Evolutionary conservation across 805 yeast species (phyloP), one percentile per base, ranked within the genome.

Genomic region (Myxozyma sirexii): DNA sequence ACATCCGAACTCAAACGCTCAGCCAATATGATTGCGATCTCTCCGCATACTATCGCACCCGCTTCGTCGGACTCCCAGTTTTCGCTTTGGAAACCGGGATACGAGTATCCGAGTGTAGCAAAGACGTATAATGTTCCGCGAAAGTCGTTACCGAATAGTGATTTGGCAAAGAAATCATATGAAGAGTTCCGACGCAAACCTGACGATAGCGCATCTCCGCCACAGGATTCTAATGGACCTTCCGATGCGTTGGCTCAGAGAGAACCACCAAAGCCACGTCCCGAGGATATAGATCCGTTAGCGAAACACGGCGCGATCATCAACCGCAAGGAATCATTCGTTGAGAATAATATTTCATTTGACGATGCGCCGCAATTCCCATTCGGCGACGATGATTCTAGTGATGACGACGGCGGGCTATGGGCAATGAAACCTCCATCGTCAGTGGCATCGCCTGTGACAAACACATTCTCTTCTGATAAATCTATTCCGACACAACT

Each of bases 301-400:
- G 43, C 2, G 19, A 37, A 26, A 37, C 23, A 35, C 23, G 54
- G 54, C 17, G 48, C 29, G 10, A 17, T 35, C 6, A 42, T 35
- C 4, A 29, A 27, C 7, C 19, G 46, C 1, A 76, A 73, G 4
- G 87, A 82, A 67, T 81, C 83, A 15, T 88, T 88, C 74, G 80
- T 79, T 47, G 96, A 90, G 64, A 88, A 88, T 67, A 81, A 78
- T 1, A 81, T 90, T 33, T 82, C 84, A 1, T 92, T 92, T 75
- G 87, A 82, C n/a, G 85, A 81, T 62, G 92, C 86, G 0, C 94
- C 96, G 0, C 76, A 69, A 3, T 73, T 82, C 44, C 62, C 73
- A 56, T 67, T 75, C 69, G 59, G 29, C 15, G 51, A 45, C 17
- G 21, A 33, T 13, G 60, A 64, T 67, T 71, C 71, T 51, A 67